A percentile compares a stretch with the other conserved stretches of the same genome.
Conservation (phyloP, 305 asterid genomes). For the Ajuga reptans region DNA sequence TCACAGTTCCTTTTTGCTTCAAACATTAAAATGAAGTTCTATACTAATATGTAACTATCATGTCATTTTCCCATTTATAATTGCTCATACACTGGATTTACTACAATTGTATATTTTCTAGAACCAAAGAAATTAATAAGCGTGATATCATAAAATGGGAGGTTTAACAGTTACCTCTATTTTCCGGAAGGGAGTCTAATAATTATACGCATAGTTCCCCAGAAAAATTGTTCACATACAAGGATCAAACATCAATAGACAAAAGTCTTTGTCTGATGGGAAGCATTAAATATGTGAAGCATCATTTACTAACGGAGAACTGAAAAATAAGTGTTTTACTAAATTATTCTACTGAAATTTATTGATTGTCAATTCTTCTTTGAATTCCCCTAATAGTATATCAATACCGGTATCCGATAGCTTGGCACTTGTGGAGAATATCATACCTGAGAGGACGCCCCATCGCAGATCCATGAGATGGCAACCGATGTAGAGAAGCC, state of each 20-base stretch:
- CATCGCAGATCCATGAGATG: constrained; percentile 54
- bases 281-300: background rate
- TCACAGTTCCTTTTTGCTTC: background rate
- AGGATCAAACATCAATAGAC: background rate
- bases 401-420: background rate
- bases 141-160: background rate
- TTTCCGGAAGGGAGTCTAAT: background rate
- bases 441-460: constrained; percentile 61
- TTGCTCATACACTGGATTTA: too few relatives aligned
- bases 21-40: background rate
- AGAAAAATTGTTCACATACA: background rate
- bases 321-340: background rate
- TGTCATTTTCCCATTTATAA: background rate
- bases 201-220: background rate
- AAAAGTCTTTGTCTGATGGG: background rate
- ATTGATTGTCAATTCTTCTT: background rate
- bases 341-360: background rate
- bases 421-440: background rate
- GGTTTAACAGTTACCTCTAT: background rate
- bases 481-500: constrained; percentile 53
- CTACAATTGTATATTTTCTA: background rate
- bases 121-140: background rate
- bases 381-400: background rate
- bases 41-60: background rate
- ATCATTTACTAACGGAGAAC: background rate